Base-by-base conservation (phyloP, 129 eudicot genomes). In the Tagetes patula region DNA sequence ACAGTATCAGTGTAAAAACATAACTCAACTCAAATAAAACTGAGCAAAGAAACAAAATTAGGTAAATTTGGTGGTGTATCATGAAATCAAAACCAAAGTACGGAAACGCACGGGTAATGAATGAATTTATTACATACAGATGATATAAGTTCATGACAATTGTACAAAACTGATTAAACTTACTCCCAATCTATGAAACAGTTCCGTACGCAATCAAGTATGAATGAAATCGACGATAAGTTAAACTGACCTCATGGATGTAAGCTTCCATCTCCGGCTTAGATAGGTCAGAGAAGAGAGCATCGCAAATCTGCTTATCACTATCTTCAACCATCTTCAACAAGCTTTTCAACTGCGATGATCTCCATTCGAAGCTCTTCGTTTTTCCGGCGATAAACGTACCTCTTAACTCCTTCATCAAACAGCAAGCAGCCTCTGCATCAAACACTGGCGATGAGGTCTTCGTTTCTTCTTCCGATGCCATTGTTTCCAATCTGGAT, bases 281-380 rank as follows among this genome's bases (percentile, higher is more conserved):
- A 5, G 82, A 62, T 12, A 93, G 85, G 69, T 93, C 96, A 30
- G 91, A 74, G 69, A 62, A 80, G 2, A 93, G 84, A 80, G 98
- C 96, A 20, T 82, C 82, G 31, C 83, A 59, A 37, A 93, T 84
- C 48, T 89, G 88, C 38, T 71, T 70, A 76, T 89, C 96, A 45
- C 79, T 81, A 37, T 62, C 62, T 8, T 80, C 84, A 10, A 79
- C 34, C 45, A 93, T 48, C 69, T 69, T 87, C 45, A 84, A 63
- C 77, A 93, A 64, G 20, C 79, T 81, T 42, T 82, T 89, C 87
- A 93, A 50, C 90, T 93, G 96, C 42, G 82, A 48, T 1, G 65
- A 61, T 76, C 98, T 86, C 98, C 98, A 93, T 67, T 89, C 96
- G 36, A 82, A 85, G 40, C 82, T 87, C 83, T 75, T 87, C 7